These are phyloP conservation scores for Apocynum venetum DNA, from an alignment of 257 asterid species.

Conservation along the genomic window DNA sequence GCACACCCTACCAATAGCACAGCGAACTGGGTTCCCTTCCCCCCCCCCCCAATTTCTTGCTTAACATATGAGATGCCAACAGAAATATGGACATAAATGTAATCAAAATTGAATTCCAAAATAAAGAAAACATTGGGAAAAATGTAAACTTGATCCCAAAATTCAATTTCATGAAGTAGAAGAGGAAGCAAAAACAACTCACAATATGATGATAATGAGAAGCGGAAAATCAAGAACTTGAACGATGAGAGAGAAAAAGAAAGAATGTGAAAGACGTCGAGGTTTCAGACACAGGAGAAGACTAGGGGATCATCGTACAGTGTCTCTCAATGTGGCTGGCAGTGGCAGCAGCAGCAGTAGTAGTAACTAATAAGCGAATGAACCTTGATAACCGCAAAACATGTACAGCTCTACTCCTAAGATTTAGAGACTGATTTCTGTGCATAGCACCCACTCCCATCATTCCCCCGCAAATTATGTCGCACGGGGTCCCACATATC, in stretches of 20 bases:
- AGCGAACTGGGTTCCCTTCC: background rate
- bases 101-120: background rate
- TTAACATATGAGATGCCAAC: background rate
- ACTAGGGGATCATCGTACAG: background rate
- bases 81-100: background rate
- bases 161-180: background rate
- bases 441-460: background rate
- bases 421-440: background rate
- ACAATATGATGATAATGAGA: background rate
- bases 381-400: background rate
- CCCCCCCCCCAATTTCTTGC: background rate
- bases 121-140: background rate
- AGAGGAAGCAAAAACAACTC: background rate
- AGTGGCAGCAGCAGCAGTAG: background rate
- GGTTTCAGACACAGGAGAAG: background rate
- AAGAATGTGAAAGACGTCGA: background rate
- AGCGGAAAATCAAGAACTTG: background rate
- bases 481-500: background rate
- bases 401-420: background rate
- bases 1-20: background rate
- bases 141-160: background rate
- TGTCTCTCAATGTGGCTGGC: no score
- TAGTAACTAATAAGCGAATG: constrained; percentile 1
- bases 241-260: background rate
- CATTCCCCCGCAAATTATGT: background rate